Evolutionary conservation across 2,329 filamentous ascomycete genomes (phyloP), one percentile per base, ranked within the genome.

Genomic region (Arthrobotrys megalospora): DNA sequence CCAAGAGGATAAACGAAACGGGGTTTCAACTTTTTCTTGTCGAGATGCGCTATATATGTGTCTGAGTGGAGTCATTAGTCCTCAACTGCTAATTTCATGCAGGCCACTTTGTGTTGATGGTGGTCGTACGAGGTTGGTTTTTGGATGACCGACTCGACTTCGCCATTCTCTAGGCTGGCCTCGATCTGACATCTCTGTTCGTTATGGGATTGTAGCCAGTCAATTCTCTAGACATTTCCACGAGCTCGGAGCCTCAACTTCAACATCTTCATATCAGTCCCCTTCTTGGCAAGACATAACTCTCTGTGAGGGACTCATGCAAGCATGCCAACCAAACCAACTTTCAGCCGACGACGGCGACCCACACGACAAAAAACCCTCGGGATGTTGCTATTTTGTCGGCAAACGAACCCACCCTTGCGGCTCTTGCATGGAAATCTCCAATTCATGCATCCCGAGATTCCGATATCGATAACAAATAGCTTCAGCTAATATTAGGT

Each of bases 381-480:
- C 34, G 12, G n/a, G n/a, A 45, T n/a, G 36, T n/a, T 60, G 55
- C 55, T 60, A 6, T 60, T 60, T 58, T 36, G 52, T 38, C 55
- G 55, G 55, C 11, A 60, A 60, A 41, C 6, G 12, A 60, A 41
- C 11, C 14, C 11, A 60, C 55, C 48, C 34, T 60, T 60, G 55
- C 36, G 55, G 55, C 55, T 60, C 55, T n/a, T 41, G 55, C 36
- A 60, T 41, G 10, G 2, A 32, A 43, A 58, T 21, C 3, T 28
- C 41, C 32, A 6, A 19, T 6, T 16, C 21, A 41, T 58, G 52
- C 55, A 60, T 28, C 36, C 55, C 55, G 55, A 28, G 34, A 28
- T 60, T 36, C 55, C 55, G 55, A 60, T 60, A 60, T 60, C 55
- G 55, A 60, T 60, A 60, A 8, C 55, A 60, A 60, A 60, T 60